These are phyloP conservation scores for Fusarium sublunatum DNA, from an alignment of 2,329 filamentous ascomycete genomes.

Conservation along the genomic window DNA sequence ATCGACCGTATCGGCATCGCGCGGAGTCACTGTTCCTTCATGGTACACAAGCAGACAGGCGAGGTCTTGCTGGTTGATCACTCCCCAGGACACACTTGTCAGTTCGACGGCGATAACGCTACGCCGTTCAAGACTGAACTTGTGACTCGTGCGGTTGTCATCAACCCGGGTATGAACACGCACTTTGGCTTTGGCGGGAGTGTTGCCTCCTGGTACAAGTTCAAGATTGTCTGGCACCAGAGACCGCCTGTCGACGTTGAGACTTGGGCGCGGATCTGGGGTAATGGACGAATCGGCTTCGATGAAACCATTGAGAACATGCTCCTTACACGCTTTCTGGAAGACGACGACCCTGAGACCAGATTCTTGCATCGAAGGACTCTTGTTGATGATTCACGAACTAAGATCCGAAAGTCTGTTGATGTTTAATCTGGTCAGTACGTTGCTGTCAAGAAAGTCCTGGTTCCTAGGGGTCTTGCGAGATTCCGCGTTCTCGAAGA, in stretches of 20 bases:
- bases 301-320: background rate
- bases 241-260: background rate
- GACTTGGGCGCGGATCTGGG: background rate
- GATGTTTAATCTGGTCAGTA: background rate
- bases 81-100: background rate
- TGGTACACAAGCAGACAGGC: background rate
- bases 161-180: background rate
- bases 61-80: background rate
- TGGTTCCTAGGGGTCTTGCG: too few relatives aligned
- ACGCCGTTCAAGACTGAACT: background rate
- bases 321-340: background rate
- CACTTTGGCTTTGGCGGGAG: background rate
- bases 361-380: background rate
- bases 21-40: background rate
- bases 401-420: background rate
- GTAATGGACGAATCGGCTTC: background rate
- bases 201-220: background rate
- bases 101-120: background rate
- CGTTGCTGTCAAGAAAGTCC: conserved; percentile 1
- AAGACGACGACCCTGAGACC: background rate
- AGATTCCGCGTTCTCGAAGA: background rate
- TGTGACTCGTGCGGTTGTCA: background rate
- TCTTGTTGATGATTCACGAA: too few relatives aligned
- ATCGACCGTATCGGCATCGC: background rate
- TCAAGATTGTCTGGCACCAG: background rate